Evolutionary conservation across 2,329 filamentous ascomycete genomes (phyloP), one percentile per base, ranked within the genome.

Genomic region (Penicillium concentricum): DNA sequence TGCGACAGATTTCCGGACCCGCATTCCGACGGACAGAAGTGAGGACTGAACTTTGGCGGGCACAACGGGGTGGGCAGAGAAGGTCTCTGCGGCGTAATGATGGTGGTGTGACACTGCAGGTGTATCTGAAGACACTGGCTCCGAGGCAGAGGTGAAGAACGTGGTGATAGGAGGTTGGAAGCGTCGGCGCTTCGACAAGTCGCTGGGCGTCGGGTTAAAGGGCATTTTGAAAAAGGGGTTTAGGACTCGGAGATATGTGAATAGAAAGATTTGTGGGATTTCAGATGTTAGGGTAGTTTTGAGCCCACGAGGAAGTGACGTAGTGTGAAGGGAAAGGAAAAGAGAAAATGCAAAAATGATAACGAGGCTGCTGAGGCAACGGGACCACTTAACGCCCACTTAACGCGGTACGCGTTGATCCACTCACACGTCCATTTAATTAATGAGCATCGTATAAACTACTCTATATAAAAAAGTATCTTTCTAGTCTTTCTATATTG

Each of bases 21-120:
- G 88, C 92, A 97, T 97, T 67, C 93, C 93, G 62, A 97, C 93
- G 67, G 84, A 90, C 41, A 97, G 81, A n/a, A 97, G 86, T 60
- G 89, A 89, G 35, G 92, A 83, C 74, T 96, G 91, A 32, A 95
- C 81, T 8, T 80, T 80, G 24, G 81, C 74, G 1, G 90, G 86
- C 15, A 92, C 79, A 4, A 72, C 66, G 4, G 85, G 84, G 16
- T 78, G 75, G 10, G 64, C 72, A 54, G 71, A 76, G 64, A 65
- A 65, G 30, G 75, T 77, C 45, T 70, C 58, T 28, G 74, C 65
- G 45, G 76, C 68, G 63, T 76, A 77, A 64, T 76, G 76, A 61
- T 76, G 76, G 62, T 69, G 71, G 61, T 73, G 71, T 8, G 73
- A 77, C 13, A 70, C 62, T 46, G 59, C 9, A 16, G 62, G 51